A percentile compares a stretch with the other conserved stretches of the same genome.
Evolutionary conservation across 495 filamentous ascomycete species (phyloP).

Genomic region (Neurospora sp.): DNA sequence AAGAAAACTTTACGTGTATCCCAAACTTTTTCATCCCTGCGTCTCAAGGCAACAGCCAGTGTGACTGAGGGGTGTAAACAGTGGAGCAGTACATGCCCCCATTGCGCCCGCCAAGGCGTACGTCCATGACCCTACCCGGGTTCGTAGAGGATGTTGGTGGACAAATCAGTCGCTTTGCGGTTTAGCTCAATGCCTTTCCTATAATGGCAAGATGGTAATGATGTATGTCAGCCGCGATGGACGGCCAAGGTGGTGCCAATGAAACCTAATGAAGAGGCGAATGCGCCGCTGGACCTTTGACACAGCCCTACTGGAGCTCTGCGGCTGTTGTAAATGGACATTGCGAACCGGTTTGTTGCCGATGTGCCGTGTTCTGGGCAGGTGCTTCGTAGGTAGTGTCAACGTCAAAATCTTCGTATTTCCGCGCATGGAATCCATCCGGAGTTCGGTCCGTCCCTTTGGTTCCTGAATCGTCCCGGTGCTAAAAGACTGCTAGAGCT

Average conservation of each 20-base stretch:
- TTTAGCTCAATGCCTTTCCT: neutral
- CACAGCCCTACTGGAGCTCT: neutral
- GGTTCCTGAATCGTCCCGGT: neutral
- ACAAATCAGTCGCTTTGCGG: too few species aligned
- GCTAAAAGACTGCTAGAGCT: neutral
- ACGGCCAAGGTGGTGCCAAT: neutral
- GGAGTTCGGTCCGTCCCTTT: neutral
- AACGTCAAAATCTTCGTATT: too few species aligned
- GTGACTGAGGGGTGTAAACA: neutral
- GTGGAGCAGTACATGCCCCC: too few species aligned
- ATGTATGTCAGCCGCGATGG: neutral
- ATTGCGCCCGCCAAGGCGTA: too few species aligned
- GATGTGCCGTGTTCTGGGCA: neutral
- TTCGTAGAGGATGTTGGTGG: neutral
- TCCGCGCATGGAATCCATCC: neutral
- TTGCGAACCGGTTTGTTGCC: neutral
- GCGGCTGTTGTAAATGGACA: neutral
- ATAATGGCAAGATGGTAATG: neutral
- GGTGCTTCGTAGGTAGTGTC: neutral
- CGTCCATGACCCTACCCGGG: too few species aligned
- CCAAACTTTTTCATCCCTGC: neutral
- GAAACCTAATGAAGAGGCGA: neutral
- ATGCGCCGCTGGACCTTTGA: neutral
- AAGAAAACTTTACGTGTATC: neutral
- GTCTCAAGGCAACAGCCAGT: neutral